Conservation (phyloP, 2,329 filamentous ascomycete species). For the Monilinia fructigena region DNA sequence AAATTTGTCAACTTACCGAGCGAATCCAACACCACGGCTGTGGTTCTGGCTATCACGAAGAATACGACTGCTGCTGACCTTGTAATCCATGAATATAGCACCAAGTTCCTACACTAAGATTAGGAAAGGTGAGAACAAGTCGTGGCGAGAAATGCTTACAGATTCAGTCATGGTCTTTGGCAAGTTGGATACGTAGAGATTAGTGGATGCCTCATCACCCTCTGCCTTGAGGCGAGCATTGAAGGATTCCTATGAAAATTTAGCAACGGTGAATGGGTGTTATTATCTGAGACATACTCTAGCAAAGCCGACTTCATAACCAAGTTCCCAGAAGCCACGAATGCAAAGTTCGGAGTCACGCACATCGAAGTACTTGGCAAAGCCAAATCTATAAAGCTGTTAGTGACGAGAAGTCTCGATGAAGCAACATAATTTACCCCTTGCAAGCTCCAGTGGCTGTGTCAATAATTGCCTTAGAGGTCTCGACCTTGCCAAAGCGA, state of each 20-base stretch:
- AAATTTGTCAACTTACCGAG: constrained; percentile 62
- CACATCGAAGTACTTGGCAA: constrained; percentile 89
- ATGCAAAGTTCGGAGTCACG: constrained; percentile 94
- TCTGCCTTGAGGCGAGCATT: constrained; percentile 97
- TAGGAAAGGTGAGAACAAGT: constrained; percentile 31
- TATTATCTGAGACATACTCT: constrained; percentile 56
- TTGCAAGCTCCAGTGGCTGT: constrained; percentile 91
- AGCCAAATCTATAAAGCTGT: constrained; percentile 71
- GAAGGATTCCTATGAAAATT: constrained; percentile 76
- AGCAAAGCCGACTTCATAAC: constrained; percentile 97
- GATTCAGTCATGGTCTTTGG: constrained; percentile 90
- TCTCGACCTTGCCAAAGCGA: constrained; percentile 91
- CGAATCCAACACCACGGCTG: constrained; percentile 95
- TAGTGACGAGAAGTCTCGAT: constrained; percentile 1
- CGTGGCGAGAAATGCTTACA: constrained; percentile 51
- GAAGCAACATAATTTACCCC: constrained; percentile 59
- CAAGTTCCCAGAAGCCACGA: constrained; percentile 87
- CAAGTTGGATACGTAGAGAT: constrained; percentile 96
- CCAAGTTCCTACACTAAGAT: constrained; percentile 61
- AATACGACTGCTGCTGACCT: constrained; percentile 91
- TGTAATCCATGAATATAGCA: constrained; percentile 74
- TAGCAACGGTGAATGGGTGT: constrained; percentile 30
- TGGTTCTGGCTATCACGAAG: constrained; percentile 88
- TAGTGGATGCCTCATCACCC: constrained; percentile 84
- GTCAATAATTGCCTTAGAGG: constrained; percentile 98